Evolutionary conservation across 2,329 filamentous ascomycete genomes (phyloP).

Genomic region (Geosmithia putterillii): DNA sequence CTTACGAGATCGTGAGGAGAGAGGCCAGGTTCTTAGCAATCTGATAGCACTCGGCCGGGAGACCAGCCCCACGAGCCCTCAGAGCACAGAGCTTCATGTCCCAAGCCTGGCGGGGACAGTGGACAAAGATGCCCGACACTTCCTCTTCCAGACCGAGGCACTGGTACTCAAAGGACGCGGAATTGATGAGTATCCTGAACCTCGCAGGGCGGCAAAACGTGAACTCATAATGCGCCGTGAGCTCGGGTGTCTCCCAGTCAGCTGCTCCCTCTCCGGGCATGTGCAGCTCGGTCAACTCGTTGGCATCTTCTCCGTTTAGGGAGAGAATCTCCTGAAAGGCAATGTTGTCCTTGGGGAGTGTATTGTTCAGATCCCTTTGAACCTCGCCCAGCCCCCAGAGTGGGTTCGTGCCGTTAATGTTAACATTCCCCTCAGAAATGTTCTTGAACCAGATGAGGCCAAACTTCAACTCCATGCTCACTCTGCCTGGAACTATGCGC

Average conservation of each 20-base stretch:
- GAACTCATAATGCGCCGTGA: not conserved
- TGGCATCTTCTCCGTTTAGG: not conserved
- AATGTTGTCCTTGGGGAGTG: not conserved
- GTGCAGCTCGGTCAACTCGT: not conserved
- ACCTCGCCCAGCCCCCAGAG: not conserved
- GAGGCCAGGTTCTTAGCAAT: constrained; percentile 1
- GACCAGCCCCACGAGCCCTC: not conserved
- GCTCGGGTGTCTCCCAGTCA: not conserved
- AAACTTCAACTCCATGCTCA: constrained; percentile 3
- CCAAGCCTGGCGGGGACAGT: constrained; percentile 3
- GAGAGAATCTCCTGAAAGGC: constrained; percentile 1
- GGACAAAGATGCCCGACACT: constrained; percentile 2
- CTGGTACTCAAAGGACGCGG: not conserved
- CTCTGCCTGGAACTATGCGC: not conserved
- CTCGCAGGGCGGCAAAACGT: not conserved
- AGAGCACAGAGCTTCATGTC: constrained; percentile 3
- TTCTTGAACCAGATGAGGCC: constrained; percentile 2
- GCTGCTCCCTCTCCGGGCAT: not conserved
- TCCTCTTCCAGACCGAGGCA: not conserved
- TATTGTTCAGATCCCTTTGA: not conserved
- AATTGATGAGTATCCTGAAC: constrained; percentile 1
- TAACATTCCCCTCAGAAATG: not conserved
- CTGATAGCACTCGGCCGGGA: not conserved
- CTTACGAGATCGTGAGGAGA: not conserved
- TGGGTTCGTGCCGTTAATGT: not conserved